phyloP scores from a whole-genome alignment of 768 basidiomycete genomes.

The Trametes cingulata region DNA sequence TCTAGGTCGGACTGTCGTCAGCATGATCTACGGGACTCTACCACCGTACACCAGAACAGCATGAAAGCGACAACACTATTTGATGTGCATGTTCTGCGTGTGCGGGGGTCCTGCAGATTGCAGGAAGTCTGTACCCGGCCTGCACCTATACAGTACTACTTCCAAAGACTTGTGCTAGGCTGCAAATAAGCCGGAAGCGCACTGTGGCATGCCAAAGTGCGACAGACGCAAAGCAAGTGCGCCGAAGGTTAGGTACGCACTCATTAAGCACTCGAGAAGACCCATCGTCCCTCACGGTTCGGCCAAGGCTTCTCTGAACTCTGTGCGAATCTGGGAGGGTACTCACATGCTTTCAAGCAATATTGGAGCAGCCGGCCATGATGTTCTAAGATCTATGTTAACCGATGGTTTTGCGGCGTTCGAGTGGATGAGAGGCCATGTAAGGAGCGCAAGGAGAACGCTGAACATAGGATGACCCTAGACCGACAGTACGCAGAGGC shows the following conservation, averaged over 20 bases:
- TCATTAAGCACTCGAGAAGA: no score
- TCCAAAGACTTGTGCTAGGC: no score
- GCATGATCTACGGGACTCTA: no score
- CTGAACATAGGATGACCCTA: constrained; percentile 9
- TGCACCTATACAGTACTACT: no score
- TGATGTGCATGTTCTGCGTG: no score
- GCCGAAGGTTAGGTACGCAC: no score
- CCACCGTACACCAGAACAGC: background rate
- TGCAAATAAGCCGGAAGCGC: no score
- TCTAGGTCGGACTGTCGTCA: constrained; percentile 42
- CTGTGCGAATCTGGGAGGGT: background rate
- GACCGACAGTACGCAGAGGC: no score
- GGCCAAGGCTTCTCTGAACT: background rate
- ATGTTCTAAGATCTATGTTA: constrained; percentile 37
- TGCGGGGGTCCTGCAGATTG: no score
- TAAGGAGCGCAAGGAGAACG: constrained; percentile 4
- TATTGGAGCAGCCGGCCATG: constrained; percentile 37
- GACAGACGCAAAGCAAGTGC: background rate
- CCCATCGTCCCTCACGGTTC: no score
- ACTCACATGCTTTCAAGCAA: constrained; percentile 37
- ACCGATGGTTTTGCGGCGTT: constrained; percentile 33
- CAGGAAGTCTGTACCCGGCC: no score
- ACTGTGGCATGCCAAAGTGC: background rate
- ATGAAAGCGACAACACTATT: no score
- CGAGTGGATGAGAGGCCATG: constrained; percentile 13